Percentiles rank a stretch among this genome's conserved stretches.
Evolutionary conservation across 2,329 filamentous ascomycete genomes (phyloP).

Genomic region (Nemania abortiva): DNA sequence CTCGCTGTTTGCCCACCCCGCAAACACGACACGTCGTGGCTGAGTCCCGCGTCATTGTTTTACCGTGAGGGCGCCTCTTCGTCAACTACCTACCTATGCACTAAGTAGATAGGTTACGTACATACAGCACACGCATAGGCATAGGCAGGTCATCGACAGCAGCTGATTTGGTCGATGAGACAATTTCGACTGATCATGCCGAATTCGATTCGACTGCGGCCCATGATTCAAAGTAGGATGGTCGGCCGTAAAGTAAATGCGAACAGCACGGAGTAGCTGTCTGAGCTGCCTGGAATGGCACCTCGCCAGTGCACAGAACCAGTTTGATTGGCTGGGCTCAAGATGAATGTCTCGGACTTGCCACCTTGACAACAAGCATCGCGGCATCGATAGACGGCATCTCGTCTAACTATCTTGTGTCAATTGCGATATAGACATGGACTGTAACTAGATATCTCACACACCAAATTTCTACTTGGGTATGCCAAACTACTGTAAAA

Average conservation of each 20-base stretch:
- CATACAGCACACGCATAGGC: not conserved
- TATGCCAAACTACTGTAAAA: not conserved
- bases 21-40: conserved; percentile 27
- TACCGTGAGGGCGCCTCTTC: conserved; percentile 4
- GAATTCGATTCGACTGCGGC: not conserved
- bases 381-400: conserved; percentile 24
- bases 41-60: conserved; percentile 29
- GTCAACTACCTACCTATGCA: not conserved
- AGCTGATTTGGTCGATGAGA: conserved; percentile 1
- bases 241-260: not conserved
- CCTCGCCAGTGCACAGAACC: conserved; percentile 12
- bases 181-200: not conserved
- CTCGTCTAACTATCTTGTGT: not conserved
- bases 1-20: conserved; percentile 22
- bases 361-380: conserved; percentile 33
- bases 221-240: conserved; percentile 1
- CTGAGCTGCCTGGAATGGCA: conserved; percentile 22
- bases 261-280: conserved; percentile 6
- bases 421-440: not conserved
- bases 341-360: conserved; percentile 41
- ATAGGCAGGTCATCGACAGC: not conserved
- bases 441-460: not conserved
- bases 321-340: conserved; percentile 28
- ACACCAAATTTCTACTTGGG: not conserved
- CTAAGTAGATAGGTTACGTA: not conserved